Percentiles rank a stretch among this genome's conserved stretches.
Conservation (phyloP, 495 filamentous ascomycete genomes). For the Xylaria sp. region DNA sequence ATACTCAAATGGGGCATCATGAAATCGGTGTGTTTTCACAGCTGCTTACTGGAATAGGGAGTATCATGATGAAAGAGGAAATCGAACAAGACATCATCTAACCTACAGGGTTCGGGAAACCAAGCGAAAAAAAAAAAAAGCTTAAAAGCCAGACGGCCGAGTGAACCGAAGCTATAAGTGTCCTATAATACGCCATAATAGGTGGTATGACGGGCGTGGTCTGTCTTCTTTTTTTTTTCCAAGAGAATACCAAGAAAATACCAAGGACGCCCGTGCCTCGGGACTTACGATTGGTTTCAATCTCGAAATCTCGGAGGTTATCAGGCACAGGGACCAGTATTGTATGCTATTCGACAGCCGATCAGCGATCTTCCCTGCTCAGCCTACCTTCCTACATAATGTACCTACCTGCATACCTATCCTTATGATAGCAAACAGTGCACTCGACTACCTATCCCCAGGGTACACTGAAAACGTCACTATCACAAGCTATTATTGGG, state of each 20-base stretch:
- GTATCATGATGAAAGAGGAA: not conserved
- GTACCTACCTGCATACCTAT: not conserved
- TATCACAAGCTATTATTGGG: not conserved
- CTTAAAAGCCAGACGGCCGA: not conserved
- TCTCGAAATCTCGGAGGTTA: slow-evolving; percentile 7
- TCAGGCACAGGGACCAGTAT: slow-evolving; percentile 4
- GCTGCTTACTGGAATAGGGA: not conserved
- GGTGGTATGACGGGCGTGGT: too few species aligned
- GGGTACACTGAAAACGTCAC: slow-evolving; percentile 15
- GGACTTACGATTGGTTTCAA: slow-evolving; percentile 16
- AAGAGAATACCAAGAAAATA: slow-evolving; percentile 28
- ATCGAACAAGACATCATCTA: not conserved
- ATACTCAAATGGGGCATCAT: not conserved
- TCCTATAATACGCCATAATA: too few species aligned
- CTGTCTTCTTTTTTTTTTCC: slow-evolving; percentile 4
- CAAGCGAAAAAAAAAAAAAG: too few species aligned
- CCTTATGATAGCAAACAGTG: too few species aligned
- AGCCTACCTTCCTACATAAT: not conserved
- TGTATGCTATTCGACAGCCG: slow-evolving; percentile 13
- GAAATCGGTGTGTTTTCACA: not conserved
- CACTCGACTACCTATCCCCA: not conserved
- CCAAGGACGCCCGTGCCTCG: slow-evolving; percentile 24
- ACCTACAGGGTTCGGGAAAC: not conserved
- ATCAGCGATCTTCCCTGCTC: slow-evolving; percentile 6
- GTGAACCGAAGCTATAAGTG: not conserved